Percentiles rank a stretch among this genome's conserved stretches.
These are phyloP conservation scores for Glebionis coronaria DNA, from an alignment of 129 eudicot genomes.

Conservation along the genomic window DNA sequence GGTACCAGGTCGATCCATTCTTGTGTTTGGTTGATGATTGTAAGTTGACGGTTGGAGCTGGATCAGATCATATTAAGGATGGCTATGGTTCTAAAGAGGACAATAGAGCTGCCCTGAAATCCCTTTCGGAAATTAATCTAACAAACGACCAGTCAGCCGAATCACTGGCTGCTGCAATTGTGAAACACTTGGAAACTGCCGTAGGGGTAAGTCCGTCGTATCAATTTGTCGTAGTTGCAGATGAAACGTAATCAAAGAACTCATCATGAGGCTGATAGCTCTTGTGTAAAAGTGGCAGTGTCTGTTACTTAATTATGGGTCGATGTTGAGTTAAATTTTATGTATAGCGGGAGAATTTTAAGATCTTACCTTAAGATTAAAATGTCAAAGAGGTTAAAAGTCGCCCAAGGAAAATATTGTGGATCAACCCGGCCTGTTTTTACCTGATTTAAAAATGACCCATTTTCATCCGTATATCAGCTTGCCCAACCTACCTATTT, in stretches of 20 bases:
- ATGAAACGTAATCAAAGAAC: neutral
- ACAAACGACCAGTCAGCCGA: conserved; percentile 51
- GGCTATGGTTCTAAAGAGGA: conserved; percentile 68
- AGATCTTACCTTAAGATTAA: no score
- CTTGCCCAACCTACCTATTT: neutral
- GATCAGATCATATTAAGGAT: conserved; percentile 21
- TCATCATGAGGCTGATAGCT: neutral
- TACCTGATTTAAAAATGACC: neutral
- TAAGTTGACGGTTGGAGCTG: conserved; percentile 50
- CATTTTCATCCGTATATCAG: neutral
- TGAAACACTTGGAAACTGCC: conserved; percentile 43
- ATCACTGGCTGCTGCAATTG: conserved; percentile 53
- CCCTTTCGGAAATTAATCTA: conserved; percentile 44
- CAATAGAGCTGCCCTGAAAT: conserved; percentile 55
- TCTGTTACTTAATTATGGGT: neutral
- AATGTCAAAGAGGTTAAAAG: no score
- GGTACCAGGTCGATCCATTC: conserved; percentile 70
- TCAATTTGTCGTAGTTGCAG: neutral
- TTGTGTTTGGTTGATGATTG: conserved; percentile 69
- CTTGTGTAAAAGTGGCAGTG: neutral
- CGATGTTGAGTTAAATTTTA: no score
- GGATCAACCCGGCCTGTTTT: neutral
- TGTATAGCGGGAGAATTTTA: no score
- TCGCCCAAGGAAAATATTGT: neutral
- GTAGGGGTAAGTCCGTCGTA: conserved; percentile 38